Conservation (phyloP, 805 yeast species). For the Babjeviella inositovora region DNA sequence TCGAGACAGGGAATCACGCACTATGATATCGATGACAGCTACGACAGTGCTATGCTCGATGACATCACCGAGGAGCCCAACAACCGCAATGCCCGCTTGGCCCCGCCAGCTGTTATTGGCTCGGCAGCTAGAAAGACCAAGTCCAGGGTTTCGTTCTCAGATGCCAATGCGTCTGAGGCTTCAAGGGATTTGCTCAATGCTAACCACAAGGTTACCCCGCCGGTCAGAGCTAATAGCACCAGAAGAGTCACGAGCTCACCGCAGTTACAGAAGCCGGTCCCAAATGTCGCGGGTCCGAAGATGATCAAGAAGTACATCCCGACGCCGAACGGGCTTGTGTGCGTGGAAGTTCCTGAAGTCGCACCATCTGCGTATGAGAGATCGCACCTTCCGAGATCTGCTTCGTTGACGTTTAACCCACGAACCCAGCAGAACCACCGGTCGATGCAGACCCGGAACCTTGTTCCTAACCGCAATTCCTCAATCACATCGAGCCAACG, state of each 20-base stretch:
- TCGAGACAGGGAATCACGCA: no score
- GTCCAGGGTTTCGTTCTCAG: background rate
- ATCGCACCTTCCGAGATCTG: conserved; percentile 9
- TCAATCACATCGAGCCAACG: background rate
- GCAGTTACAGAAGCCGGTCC: background rate
- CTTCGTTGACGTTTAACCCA: conserved; percentile 4
- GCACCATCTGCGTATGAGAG: conserved; percentile 17
- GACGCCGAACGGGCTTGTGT: conserved; percentile 53
- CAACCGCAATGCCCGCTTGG: background rate
- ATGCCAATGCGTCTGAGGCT: background rate
- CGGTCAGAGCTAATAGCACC: background rate
- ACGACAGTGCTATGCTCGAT: no score
- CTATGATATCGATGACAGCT: no score
- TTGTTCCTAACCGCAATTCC: conserved; percentile 4
- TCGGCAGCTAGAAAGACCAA: background rate
- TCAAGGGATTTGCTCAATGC: background rate
- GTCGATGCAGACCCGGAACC: conserved; percentile 2
- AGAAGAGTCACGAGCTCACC: background rate
- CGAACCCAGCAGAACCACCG: conserved; percentile 1
- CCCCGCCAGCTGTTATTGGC: background rate
- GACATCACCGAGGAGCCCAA: no score
- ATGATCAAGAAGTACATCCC: conserved; percentile 61
- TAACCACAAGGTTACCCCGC: background rate
- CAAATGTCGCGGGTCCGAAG: conserved; percentile 8
- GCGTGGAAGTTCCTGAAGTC: conserved; percentile 51